These are phyloP conservation scores for Fusarium avenaceum DNA, from an alignment of 2,329 filamentous ascomycete species.

Conservation along the genomic window DNA sequence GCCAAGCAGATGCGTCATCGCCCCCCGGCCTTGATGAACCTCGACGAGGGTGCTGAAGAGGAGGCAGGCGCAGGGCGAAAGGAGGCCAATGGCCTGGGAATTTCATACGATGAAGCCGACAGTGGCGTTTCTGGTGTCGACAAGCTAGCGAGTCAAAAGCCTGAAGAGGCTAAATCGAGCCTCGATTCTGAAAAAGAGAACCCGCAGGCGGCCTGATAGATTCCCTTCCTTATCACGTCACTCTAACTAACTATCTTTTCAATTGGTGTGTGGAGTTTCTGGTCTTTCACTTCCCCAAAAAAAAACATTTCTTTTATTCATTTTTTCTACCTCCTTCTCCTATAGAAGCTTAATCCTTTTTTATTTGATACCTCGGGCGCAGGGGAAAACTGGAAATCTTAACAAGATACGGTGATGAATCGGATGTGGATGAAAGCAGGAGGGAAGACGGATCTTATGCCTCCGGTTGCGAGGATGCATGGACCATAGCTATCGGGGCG, in stretches of 20 bases:
- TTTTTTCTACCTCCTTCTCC: constrained; percentile 27
- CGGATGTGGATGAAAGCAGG: constrained; percentile 6
- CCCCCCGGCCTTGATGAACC: constrained; percentile 87
- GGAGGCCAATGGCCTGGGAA: constrained; percentile 57
- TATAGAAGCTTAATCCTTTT: constrained; percentile 42
- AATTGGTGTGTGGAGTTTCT: constrained; percentile 33
- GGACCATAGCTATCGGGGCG: constrained; percentile 8
- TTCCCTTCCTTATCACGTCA: neutral
- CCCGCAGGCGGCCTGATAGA: constrained; percentile 46
- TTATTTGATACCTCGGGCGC: constrained; percentile 43
- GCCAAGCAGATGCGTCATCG: constrained; percentile 89
- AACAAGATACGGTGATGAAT: constrained; percentile 29
- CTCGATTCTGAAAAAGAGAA: constrained; percentile 49
- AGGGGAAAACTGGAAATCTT: constrained; percentile 24
- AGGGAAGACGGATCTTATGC: constrained; percentile 13
- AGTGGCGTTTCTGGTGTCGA: constrained; percentile 60
- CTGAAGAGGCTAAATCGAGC: constrained; percentile 52
- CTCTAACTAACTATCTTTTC: constrained; percentile 16
- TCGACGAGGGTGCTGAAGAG: constrained; percentile 61
- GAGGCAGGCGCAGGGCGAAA: constrained; percentile 44
- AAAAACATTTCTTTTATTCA: constrained; percentile 24
- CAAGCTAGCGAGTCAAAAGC: constrained; percentile 54
- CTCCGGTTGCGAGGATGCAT: constrained; percentile 13
- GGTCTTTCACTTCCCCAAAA: constrained; percentile 17
- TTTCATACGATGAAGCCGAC: constrained; percentile 59